Base-by-base conservation (phyloP, 176 grass and related monocot species). In the Puya raimondii region DNA sequence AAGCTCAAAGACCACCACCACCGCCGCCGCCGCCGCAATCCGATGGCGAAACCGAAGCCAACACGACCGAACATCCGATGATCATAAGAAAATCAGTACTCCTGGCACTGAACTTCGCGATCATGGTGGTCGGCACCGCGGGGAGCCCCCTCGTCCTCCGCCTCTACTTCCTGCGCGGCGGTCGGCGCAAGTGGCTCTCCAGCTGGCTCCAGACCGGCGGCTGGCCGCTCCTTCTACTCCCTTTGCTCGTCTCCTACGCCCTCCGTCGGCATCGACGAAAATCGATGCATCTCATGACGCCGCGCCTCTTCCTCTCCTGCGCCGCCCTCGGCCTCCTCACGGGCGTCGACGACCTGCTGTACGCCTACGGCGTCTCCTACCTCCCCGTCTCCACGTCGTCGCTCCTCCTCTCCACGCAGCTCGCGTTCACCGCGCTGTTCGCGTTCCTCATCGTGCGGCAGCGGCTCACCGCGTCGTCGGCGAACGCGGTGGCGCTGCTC, bases 351-450 rank as follows among this genome's bases (percentile, higher is more conserved):
- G 69, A 91, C 72, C 84, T 87, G 53, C 65, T 96, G 42, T 96
- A 96, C 70, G 77, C 88, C 50, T 96, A 86, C 52, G 87, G 85
- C 0, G 6, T 88, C 16, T 81, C 82, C 0, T 91, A 80, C 78
- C 85, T 91, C 50, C 92, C 92, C 9, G 88, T 96, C 4, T 96
- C 92, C 33, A 91, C 92, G 3, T 82, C 88, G 57, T 84, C 88
- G 26, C 74, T 96, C 81, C 80, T 96, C 33, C 53, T 85, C 68
- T 96, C 92, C 12, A 91, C 83, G 15, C 88, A 91, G 72, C 88
- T 96, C 8, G 88, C 79, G 27, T 96, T 96, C 81, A 96, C 83
- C 4, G 88, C 88, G 1, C n/a, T 52, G 22, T 96, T 91, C 67
- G 79, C 88, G 61, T 77, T 89, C 70, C 53, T 96, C 64, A 48